A percentile compares a stretch with the other conserved stretches of the same genome.
These are phyloP conservation scores for Striga asiatica DNA, from an alignment of 257 asterid species.

Conservation along the genomic window DNA sequence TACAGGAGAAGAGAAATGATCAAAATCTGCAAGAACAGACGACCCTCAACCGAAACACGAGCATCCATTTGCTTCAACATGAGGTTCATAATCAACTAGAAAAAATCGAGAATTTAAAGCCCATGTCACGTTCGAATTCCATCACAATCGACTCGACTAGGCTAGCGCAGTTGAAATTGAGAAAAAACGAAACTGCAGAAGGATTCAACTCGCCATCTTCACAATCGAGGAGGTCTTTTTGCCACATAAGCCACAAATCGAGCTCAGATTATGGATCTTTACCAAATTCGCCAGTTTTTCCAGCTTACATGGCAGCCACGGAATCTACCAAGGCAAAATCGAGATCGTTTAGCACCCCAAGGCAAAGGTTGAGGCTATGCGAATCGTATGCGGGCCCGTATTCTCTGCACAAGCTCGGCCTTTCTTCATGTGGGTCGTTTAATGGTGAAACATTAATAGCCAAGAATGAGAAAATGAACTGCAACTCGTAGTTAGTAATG, in stretches of 20 bases:
- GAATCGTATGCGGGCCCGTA: constrained; percentile 32
- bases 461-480: constrained; percentile 20
- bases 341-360: constrained; percentile 52
- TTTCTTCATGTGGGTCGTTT: constrained; percentile 34
- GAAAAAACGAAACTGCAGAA: constrained; percentile 22
- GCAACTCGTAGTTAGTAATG: no score
- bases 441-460: constrained; percentile 23
- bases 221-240: constrained; percentile 43
- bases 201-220: constrained; percentile 27
- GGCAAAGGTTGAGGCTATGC: constrained; percentile 28
- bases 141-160: constrained; percentile 16
- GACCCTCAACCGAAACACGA: no score
- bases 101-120: constrained; percentile 20
- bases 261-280: constrained; percentile 29
- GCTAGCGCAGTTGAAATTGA: constrained; percentile 23
- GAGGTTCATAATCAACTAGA: constrained; percentile 20
- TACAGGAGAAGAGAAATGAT: constrained; percentile 36
- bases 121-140: constrained; percentile 12
- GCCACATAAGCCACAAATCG: constrained; percentile 16
- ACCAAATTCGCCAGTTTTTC: constrained; percentile 39
- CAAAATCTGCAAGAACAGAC: constrained; percentile 22
- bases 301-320: constrained; percentile 61
- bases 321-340: constrained; percentile 62
- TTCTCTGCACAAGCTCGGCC: constrained; percentile 37
- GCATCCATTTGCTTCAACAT: no score